Percentiles rank a stretch among this genome's conserved stretches.
Evolutionary conservation across 805 yeast genomes (phyloP).

Genomic region (Middelhovenomyces tepae): DNA sequence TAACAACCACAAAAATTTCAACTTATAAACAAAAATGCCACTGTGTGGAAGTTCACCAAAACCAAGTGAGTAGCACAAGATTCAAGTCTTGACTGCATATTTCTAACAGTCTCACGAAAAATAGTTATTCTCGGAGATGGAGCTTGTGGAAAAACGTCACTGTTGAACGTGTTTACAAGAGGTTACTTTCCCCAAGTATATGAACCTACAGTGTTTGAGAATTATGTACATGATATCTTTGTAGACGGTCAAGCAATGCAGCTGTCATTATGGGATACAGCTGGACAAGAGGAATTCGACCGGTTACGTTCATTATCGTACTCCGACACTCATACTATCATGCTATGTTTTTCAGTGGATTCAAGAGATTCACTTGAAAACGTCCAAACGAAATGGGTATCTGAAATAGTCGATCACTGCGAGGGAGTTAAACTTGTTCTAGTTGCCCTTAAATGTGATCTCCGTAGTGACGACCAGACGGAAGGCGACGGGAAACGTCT

Average conservation of each 20-base stretch:
- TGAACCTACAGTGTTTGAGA: constrained; percentile 96
- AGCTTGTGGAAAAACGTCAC: constrained; percentile 96
- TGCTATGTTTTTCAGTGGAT: constrained; percentile 92
- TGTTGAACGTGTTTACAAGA: constrained; percentile 88
- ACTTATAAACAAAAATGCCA: no score
- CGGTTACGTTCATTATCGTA: constrained; percentile 85
- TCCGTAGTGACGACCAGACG: constrained; percentile 65
- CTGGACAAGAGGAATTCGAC: constrained; percentile 98
- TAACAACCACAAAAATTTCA: no score
- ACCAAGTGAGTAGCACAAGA: constrained; percentile 30
- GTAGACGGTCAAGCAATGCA: constrained; percentile 91
- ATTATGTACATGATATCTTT: constrained; percentile 93
- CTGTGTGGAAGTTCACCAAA: constrained; percentile 30
- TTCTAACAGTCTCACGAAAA: constrained; percentile 64
- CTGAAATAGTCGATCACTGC: constrained; percentile 94
- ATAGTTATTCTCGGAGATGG: constrained; percentile 95
- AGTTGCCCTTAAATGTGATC: constrained; percentile 91
- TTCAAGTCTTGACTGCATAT: constrained; percentile 6
- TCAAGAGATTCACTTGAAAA: constrained; percentile 90
- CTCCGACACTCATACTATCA: constrained; percentile 93
- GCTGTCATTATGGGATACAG: constrained; percentile 94
- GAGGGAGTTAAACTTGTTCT: constrained; percentile 90
- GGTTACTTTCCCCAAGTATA: constrained; percentile 98
- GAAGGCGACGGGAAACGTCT: constrained; percentile 46
- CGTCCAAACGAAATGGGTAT: constrained; percentile 94